These are phyloP conservation scores for Primulina eburnea DNA, from an alignment of 257 asterid genomes.

Conservation along the genomic window DNA sequence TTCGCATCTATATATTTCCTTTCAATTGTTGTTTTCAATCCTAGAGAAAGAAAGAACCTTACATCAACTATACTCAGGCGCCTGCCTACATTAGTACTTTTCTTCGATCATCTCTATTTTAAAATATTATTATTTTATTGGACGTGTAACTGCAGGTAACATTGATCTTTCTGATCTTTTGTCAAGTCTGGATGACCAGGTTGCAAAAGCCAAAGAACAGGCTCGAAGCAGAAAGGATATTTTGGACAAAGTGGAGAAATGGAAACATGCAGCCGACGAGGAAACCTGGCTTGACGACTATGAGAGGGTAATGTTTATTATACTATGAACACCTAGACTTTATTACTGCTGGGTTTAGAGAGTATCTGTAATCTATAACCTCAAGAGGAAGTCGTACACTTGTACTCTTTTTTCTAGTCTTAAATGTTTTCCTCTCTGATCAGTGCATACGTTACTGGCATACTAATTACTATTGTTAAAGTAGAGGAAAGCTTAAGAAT, in stretches of 20 bases:
- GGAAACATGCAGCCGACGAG: conserved; percentile 75
- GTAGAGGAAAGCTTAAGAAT: not conserved
- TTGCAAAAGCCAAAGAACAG: conserved; percentile 62
- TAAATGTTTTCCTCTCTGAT: not conserved
- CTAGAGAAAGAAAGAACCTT: not conserved
- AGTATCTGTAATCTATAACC: not conserved
- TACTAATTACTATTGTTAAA: not conserved
- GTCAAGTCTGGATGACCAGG: conserved; percentile 65
- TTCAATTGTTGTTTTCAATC: not conserved
- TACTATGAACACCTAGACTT: not conserved
- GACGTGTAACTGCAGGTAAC: conserved; percentile 43
- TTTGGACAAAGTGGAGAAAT: conserved; percentile 77
- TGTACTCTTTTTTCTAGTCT: conserved; percentile 4
- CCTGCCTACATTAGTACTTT: conserved; percentile 15
- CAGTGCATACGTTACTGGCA: conserved; percentile 1
- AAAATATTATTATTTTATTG: conserved; percentile 13
- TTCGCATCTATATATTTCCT: not conserved
- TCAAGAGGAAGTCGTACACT: not conserved
- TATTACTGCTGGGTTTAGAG: conserved; percentile 16
- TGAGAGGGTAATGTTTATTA: conserved; percentile 57
- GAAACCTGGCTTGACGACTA: conserved; percentile 84
- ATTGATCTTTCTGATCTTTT: conserved; percentile 56
- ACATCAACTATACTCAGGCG: not conserved
- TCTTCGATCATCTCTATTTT: not conserved
- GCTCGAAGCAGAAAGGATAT: conserved; percentile 79